Evolutionary conservation across 1,139 yeast genomes (phyloP).

Genomic region (Geotrichum macrosporum): DNA sequence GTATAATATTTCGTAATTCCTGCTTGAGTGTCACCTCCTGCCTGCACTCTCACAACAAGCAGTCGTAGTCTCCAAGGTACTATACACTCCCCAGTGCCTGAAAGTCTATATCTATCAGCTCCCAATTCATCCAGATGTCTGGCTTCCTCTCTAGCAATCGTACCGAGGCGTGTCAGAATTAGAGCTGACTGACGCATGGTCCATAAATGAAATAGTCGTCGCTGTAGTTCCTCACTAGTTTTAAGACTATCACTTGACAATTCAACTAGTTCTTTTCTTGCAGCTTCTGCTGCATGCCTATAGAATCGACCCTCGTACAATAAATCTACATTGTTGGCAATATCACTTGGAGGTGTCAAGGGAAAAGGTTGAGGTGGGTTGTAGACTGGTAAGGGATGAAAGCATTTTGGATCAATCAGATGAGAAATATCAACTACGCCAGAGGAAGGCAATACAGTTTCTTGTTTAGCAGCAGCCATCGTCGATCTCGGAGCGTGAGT

Average conservation of each 20-base stretch:
- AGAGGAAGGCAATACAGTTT: neutral
- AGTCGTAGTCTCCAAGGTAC: slow-evolving; percentile 36
- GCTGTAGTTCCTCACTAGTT: slow-evolving; percentile 1
- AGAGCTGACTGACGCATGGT: slow-evolving; percentile 26
- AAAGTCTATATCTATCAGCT: slow-evolving; percentile 26
- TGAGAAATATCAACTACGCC: slow-evolving; percentile 21
- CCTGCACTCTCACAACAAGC: slow-evolving; percentile 28
- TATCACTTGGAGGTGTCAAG: slow-evolving; percentile 22
- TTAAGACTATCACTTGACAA: slow-evolving; percentile 11
- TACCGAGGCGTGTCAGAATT: slow-evolving; percentile 25
- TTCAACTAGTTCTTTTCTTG: slow-evolving; percentile 23
- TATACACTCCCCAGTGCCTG: slow-evolving; percentile 28
- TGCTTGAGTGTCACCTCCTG: slow-evolving; percentile 31
- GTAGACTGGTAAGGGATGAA: slow-evolving; percentile 27
- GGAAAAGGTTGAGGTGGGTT: slow-evolving; percentile 28
- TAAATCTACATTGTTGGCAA: slow-evolving; percentile 21
- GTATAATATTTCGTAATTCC: slow-evolving; percentile 30
- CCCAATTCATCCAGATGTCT: slow-evolving; percentile 29
- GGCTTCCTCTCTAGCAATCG: slow-evolving; percentile 30
- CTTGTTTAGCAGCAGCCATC: neutral
- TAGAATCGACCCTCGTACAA: slow-evolving; percentile 26
- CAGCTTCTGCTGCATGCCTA: slow-evolving; percentile 28
- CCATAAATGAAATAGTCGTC: slow-evolving; percentile 28
- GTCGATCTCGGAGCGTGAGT: neutral
- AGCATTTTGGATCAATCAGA: slow-evolving; percentile 27